Evolutionary conservation across 495 filamentous ascomycete species (phyloP).

Genomic region (Chaetomium fimeti): DNA sequence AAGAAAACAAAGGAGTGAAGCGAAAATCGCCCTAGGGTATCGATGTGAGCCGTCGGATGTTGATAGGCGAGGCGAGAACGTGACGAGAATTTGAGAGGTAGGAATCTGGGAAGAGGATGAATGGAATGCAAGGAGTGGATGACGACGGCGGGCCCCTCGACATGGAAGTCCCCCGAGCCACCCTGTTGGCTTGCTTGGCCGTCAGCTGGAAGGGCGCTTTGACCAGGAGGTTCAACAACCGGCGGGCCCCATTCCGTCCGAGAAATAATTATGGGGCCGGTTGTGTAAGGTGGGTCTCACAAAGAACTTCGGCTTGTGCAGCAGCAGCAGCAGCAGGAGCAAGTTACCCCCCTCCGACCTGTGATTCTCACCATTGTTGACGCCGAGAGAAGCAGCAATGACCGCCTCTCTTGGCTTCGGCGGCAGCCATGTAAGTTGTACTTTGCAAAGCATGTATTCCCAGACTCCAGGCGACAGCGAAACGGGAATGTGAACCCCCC

Average conservation of each 20-base stretch:
- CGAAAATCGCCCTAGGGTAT: neutral
- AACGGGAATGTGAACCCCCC: neutral
- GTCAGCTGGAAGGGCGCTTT: neutral
- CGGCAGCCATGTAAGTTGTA: slow-evolving; percentile 26
- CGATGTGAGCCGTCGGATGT: neutral
- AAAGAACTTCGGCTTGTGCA: slow-evolving; percentile 3
- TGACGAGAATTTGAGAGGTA: neutral
- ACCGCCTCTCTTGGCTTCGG: slow-evolving; percentile 21
- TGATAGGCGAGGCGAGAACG: neutral
- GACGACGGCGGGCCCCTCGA: slow-evolving; percentile 3
- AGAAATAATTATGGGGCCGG: neutral
- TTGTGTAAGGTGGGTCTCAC: too few relatives aligned
- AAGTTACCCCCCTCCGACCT: neutral
- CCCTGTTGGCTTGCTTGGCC: neutral
- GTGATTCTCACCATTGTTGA: neutral
- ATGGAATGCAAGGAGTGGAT: slow-evolving; percentile 1
- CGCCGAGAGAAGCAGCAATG: slow-evolving; percentile 20
- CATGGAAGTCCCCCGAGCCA: too few relatives aligned
- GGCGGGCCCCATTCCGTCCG: too few relatives aligned
- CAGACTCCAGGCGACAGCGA: neutral
- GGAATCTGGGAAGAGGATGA: neutral
- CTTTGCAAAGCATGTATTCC: neutral
- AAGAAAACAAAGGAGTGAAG: slow-evolving; percentile 10
- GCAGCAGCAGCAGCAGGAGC: neutral
- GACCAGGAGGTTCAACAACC: neutral